phyloP scores from a whole-genome alignment of 2,329 filamentous ascomycete species.

The Fragosphaeria purpurea region DNA sequence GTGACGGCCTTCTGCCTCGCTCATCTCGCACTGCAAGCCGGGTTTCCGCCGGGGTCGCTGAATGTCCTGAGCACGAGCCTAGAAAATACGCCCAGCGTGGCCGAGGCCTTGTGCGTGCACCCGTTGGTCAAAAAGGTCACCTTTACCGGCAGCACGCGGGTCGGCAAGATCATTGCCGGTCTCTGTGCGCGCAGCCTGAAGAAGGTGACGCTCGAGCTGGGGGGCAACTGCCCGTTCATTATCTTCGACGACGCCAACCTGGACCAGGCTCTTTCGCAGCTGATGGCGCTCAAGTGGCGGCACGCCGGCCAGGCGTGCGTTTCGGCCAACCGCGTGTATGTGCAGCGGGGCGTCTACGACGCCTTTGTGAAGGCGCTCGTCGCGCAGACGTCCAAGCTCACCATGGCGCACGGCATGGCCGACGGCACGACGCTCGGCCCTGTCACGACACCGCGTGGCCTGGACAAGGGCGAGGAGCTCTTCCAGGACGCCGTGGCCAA shows the following conservation, averaged over 20 bases:
- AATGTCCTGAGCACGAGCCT: constrained; percentile 37
- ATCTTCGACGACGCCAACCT: constrained; percentile 60
- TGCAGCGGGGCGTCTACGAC: constrained; percentile 53
- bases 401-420: constrained; percentile 51
- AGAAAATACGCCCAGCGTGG: constrained; percentile 32
- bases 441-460: constrained; percentile 43
- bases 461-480: constrained; percentile 48
- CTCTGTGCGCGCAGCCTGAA: constrained; percentile 57
- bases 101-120: constrained; percentile 37
- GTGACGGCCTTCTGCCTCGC: constrained; percentile 61
- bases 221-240: constrained; percentile 59
- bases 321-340: constrained; percentile 54
- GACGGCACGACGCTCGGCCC: constrained; percentile 50
- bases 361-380: constrained; percentile 18
- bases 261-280: constrained; percentile 43
- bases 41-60: constrained; percentile 65
- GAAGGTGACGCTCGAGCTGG: constrained; percentile 60
- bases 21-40: constrained; percentile 58
- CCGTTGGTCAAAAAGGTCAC: constrained; percentile 51
- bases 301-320: constrained; percentile 57
- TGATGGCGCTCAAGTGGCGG: constrained; percentile 28
- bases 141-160: constrained; percentile 63
- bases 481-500: constrained; percentile 53
- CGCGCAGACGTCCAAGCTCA: constrained; percentile 40
- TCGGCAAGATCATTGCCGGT: constrained; percentile 57